phyloP scores from a whole-genome alignment of 371 early-diverging fungal genomes.

The Parasitella parasitica region DNA sequence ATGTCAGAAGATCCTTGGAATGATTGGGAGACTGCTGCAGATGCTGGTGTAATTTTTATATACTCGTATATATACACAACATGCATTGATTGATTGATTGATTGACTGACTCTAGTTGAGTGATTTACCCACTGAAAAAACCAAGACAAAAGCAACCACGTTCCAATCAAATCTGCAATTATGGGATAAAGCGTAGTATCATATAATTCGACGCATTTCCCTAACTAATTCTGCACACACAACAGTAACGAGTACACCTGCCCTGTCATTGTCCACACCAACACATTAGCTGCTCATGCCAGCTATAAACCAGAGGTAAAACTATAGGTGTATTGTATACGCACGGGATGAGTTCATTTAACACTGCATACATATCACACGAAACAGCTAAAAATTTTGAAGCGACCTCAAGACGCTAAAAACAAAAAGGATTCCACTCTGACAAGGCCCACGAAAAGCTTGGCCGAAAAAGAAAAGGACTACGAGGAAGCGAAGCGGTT shows the following conservation, averaged over 20 bases:
- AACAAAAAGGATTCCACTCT: neutral
- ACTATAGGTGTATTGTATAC: neutral
- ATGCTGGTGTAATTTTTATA: conserved; percentile 34
- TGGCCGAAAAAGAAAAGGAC: conserved; percentile 32
- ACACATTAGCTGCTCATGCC: conserved; percentile 14
- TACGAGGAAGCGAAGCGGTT: conserved; percentile 27
- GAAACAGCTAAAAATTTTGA: conserved; percentile 24
- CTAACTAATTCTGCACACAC: too few species aligned
- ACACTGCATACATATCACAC: neutral
- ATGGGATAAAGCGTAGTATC: conserved; percentile 38
- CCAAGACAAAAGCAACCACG: conserved; percentile 7
- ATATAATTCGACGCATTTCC: too few species aligned
- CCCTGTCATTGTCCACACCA: conserved; percentile 27
- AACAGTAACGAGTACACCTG: conserved; percentile 19
- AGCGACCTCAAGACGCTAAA: conserved; percentile 13
- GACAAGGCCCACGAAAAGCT: conserved; percentile 7
- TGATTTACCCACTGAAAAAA: neutral
- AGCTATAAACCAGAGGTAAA: conserved; percentile 36
- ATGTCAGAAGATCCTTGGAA: conserved; percentile 42
- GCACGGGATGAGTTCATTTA: neutral
- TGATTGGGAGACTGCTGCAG: conserved; percentile 47
- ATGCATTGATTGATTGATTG: neutral
- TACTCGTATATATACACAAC: too few species aligned
- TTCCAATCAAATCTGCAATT: conserved; percentile 18
- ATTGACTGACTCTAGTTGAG: conserved; percentile 16